Evolutionary conservation across 2,329 filamentous ascomycete genomes (phyloP).

Genomic region (Botrytis fabae): DNA sequence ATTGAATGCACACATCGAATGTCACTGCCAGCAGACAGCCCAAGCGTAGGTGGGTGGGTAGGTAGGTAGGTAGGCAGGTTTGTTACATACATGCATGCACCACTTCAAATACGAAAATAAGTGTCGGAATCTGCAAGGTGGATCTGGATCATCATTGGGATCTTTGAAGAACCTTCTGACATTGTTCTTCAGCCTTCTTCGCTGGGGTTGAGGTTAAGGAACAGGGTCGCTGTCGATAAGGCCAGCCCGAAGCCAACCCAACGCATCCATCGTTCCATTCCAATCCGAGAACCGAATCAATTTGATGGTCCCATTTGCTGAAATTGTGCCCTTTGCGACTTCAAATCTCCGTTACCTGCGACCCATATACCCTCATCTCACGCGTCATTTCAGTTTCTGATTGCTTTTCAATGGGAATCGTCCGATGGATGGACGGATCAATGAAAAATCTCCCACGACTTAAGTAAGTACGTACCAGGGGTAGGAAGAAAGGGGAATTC

Average conservation of each 20-base stretch:
- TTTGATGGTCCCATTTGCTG: neutral
- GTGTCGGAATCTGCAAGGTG: slow-evolving; percentile 16
- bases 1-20: neutral
- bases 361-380: neutral
- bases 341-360: slow-evolving; percentile 4
- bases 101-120: neutral
- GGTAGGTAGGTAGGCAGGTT: neutral
- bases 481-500: slow-evolving; percentile 7
- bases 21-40: neutral
- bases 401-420: slow-evolving; percentile 4
- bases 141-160: slow-evolving; percentile 27
- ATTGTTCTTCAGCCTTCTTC: slow-evolving; percentile 24
- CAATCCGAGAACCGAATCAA: neutral
- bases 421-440: slow-evolving; percentile 6
- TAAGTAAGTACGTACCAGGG: slow-evolving; percentile 7
- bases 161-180: slow-evolving; percentile 20
- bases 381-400: slow-evolving; percentile 8
- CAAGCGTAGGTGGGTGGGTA: neutral
- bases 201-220: slow-evolving; percentile 2
- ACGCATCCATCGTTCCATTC: neutral
- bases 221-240: slow-evolving; percentile 12
- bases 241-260: neutral
- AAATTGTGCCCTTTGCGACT: neutral
- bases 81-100: neutral
- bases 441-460: slow-evolving; percentile 1